These are phyloP conservation scores for Botrytis aclada DNA, from an alignment of 2,329 filamentous ascomycete species.

Conservation along the genomic window DNA sequence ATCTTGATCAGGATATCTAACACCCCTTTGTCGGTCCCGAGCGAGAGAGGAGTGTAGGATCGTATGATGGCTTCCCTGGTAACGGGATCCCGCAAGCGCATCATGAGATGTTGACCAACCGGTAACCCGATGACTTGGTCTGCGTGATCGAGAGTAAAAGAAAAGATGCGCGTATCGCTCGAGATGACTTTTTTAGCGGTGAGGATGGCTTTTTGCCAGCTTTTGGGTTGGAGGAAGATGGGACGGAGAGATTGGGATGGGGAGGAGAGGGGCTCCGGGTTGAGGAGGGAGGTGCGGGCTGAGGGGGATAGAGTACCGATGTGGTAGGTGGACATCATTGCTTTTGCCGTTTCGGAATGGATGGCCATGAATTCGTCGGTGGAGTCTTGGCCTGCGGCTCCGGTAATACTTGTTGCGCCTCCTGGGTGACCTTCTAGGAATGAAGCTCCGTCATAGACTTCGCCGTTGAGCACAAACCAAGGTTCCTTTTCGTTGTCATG, in stretches of 20 bases:
- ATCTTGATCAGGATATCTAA: slow-evolving; percentile 80
- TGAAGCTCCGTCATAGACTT: slow-evolving; percentile 81
- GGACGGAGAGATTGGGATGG: slow-evolving; percentile 46
- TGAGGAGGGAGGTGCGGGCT: slow-evolving; percentile 43
- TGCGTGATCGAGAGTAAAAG: slow-evolving; percentile 71
- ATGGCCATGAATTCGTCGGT: slow-evolving; percentile 91
- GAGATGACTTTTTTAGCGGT: slow-evolving; percentile 67
- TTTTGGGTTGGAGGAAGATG: slow-evolving; percentile 68
- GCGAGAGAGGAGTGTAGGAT: slow-evolving; percentile 81
- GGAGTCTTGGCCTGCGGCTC: slow-evolving; percentile 75
- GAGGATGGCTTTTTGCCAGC: slow-evolving; percentile 72
- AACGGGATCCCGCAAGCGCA: slow-evolving; percentile 71
- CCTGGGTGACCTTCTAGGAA: slow-evolving; percentile 84
- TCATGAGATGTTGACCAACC: slow-evolving; percentile 82
- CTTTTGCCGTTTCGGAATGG: slow-evolving; percentile 89
- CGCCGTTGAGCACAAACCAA: slow-evolving; percentile 85
- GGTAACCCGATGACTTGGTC: slow-evolving; percentile 72
- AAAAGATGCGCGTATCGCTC: slow-evolving; percentile 77
- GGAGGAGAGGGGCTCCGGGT: slow-evolving; percentile 37
- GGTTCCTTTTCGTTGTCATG: slow-evolving; percentile 64
- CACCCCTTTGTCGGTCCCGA: slow-evolving; percentile 56
- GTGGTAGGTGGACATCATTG: slow-evolving; percentile 84
- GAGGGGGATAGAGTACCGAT: slow-evolving; percentile 70
- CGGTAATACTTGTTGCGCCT: slow-evolving; percentile 78
- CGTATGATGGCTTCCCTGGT: slow-evolving; percentile 73